phyloP scores from a whole-genome alignment of 1,284 basidiomycete species.

The Cutaneotrichosporon mucoides region DNA sequence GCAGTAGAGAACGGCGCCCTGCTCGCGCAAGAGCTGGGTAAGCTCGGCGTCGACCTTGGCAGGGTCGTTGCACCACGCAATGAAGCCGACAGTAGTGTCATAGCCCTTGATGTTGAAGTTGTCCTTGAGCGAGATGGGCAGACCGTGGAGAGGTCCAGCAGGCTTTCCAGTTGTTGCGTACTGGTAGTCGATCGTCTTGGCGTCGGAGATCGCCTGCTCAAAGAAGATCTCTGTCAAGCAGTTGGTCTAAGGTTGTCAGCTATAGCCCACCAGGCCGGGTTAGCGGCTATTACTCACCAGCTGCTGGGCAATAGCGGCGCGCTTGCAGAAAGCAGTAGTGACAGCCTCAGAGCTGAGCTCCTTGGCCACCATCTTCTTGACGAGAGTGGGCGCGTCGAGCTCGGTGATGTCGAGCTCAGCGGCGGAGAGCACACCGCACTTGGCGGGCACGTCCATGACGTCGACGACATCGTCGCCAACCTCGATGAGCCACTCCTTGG shows the following conservation, averaged over 20 bases:
- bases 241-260: conserved; percentile 41
- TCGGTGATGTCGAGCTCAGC: conserved; percentile 66
- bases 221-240: conserved; percentile 52
- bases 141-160: conserved; percentile 52
- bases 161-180: conserved; percentile 44
- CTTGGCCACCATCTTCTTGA: conserved; percentile 26
- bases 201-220: conserved; percentile 48
- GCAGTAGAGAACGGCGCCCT: conserved; percentile 40
- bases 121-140: conserved; percentile 53
- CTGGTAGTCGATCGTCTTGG: conserved; percentile 48
- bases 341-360: conserved; percentile 31
- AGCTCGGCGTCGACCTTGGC: conserved; percentile 30
- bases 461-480: conserved; percentile 51
- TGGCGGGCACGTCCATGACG: conserved; percentile 58
- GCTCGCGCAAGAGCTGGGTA: conserved; percentile 28
- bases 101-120: conserved; percentile 47
- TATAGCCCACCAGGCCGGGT: too few species aligned
- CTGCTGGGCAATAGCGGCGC: conserved; percentile 75
- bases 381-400: conserved; percentile 35
- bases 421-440: conserved; percentile 59
- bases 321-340: conserved; percentile 64
- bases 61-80: conserved; percentile 34
- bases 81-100: conserved; percentile 39
- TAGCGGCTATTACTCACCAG: too few species aligned
- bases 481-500: conserved; percentile 56